A percentile compares a stretch with the other conserved stretches of the same genome.
These are phyloP conservation scores for Brettanomyces sp. DNA, from an alignment of 805 yeast genomes.

Conservation along the genomic window DNA sequence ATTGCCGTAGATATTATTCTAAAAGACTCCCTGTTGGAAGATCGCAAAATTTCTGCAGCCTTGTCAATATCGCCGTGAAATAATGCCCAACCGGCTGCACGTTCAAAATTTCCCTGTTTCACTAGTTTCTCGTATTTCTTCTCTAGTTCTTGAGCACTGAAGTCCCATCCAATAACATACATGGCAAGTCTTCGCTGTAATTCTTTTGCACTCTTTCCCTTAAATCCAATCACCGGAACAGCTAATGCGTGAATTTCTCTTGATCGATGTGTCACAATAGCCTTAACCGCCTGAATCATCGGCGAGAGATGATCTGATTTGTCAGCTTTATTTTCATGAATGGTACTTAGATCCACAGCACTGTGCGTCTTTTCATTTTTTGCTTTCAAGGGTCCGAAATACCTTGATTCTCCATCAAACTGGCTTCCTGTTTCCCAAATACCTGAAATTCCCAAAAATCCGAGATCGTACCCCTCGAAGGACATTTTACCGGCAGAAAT, in stretches of 20 bases:
- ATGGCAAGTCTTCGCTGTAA: conserved; percentile 71
- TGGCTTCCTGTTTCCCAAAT: conserved; percentile 75
- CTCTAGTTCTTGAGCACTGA: conserved; percentile 67
- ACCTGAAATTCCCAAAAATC: conserved; percentile 81
- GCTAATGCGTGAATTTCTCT: conserved; percentile 40
- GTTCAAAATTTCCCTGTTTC: conserved; percentile 53
- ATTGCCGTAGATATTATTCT: conserved; percentile 86
- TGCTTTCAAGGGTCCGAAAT: conserved; percentile 20
- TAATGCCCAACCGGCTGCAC: conserved; percentile 98
- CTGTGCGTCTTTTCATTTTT: conserved; percentile 23
- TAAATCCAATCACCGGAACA: conserved; percentile 30
- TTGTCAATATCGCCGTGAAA: conserved; percentile 80
- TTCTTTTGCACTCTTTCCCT: conserved; percentile 38
- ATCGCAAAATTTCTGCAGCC: conserved; percentile 71
- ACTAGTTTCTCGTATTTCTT: conserved; percentile 51
- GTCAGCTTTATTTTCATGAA: neutral
- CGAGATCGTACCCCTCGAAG: conserved; percentile 64
- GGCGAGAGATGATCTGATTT: conserved; percentile 12
- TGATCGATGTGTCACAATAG: conserved; percentile 34
- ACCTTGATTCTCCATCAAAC: conserved; percentile 31
- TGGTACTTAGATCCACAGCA: neutral
- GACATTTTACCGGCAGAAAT: conserved; percentile 59
- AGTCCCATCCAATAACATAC: conserved; percentile 86
- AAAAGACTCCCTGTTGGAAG: conserved; percentile 62
- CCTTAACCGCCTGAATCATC: conserved; percentile 40